Base-by-base conservation (phyloP, 306 rosid species). In the Gillenia trifoliata region DNA sequence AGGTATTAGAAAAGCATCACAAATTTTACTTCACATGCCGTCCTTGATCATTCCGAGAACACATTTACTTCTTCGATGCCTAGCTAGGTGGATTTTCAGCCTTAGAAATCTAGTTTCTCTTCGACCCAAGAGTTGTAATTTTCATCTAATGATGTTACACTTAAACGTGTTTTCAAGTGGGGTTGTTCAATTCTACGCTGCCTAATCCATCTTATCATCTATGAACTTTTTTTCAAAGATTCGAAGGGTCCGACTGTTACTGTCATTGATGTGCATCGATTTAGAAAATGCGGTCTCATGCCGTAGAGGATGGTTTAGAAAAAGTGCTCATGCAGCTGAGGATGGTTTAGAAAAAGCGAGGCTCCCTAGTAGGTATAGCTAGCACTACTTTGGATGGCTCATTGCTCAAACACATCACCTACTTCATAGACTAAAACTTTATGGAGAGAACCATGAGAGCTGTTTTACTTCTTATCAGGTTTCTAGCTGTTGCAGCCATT, bases 31-130 rank as follows among this genome's bases (percentile, higher is more conserved):
- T 11, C 52, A 45, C 52, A 2, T 38, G 15, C 3, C 52, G 1
- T 15, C 52, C 13, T 3, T 45, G 74, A 76, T 15, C 59, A 70
- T 70, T 69, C 74, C 1, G 0, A 0, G 0, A 85, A 82, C 61
- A 1, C 0, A 1, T 72, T 79, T 54, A 25, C 52, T 3, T 54
- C 79, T 17, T 66, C 16, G 6, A 47, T 61, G 29, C 72, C 41
- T 38, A 38, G 41, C 76, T 11, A 22, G 20, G 3, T 71, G 81
- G 76, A 19, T 77, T 15, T 63, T 22, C 34, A 63, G 26, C 5
- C 81, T 77, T 26, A 16, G 16, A 23, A 71, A 28, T 13, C 36
- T 71, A 28, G 59, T 63, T 38, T 63, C 56, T 19, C 69, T 78
- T 29, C 3, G 41, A 40, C 8, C 72, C 16, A 4, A 5, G 0